These are phyloP conservation scores for Wickerhamiella domercqiae DNA, from an alignment of 805 yeast genomes.

Conservation along the genomic window DNA sequence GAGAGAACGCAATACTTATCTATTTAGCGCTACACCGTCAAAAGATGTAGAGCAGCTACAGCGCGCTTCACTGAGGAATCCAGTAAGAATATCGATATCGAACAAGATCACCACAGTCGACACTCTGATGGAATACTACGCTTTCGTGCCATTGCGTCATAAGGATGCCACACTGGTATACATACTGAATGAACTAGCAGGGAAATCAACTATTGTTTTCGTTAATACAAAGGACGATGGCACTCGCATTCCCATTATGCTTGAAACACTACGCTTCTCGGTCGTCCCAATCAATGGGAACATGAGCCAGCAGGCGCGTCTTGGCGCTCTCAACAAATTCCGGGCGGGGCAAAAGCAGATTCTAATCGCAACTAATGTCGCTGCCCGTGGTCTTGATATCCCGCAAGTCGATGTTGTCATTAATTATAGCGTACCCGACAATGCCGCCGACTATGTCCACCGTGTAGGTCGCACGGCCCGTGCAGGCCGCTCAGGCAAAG, in stretches of 20 bases:
- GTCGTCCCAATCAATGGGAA: constrained; percentile 95
- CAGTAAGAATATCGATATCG: constrained; percentile 83
- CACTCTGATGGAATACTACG: constrained; percentile 73
- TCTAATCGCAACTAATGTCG: constrained; percentile 86
- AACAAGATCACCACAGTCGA: constrained; percentile 85
- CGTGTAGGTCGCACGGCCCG: constrained; percentile 95
- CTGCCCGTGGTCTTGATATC: constrained; percentile 91
- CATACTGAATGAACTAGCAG: constrained; percentile 64
- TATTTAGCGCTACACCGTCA: constrained; percentile 96
- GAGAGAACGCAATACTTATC: constrained; percentile 55
- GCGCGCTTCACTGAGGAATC: constrained; percentile 76
- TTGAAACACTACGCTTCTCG: constrained; percentile 67
- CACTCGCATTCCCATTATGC: constrained; percentile 71
- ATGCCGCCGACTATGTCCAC: constrained; percentile 80
- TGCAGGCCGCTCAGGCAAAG: constrained; percentile 89
- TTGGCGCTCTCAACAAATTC: constrained; percentile 56
- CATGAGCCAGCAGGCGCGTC: constrained; percentile 75
- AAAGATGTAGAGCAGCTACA: constrained; percentile 88
- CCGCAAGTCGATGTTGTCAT: constrained; percentile 88
- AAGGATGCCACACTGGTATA: constrained; percentile 80
- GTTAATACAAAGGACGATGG: constrained; percentile 93
- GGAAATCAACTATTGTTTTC: constrained; percentile 78
- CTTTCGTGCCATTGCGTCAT: constrained; percentile 83
- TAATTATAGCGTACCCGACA: constrained; percentile 88
- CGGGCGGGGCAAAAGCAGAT: constrained; percentile 35